A percentile compares a stretch with the other conserved stretches of the same genome.
Evolutionary conservation across 2,329 filamentous ascomycete species (phyloP).

Genomic region (Monosporascus ibericus): DNA sequence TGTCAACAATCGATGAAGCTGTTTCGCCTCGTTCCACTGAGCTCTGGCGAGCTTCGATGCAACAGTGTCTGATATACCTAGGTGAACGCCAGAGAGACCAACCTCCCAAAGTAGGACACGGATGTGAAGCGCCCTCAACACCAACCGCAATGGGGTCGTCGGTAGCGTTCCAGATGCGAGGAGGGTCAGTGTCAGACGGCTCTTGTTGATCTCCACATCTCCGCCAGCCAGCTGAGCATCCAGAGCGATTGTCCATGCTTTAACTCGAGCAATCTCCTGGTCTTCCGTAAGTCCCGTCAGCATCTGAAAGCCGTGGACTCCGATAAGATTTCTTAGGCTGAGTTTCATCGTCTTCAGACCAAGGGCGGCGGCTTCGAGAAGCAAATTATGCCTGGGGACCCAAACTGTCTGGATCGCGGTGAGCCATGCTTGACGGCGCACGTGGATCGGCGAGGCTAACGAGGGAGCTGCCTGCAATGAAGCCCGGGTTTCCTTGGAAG

Average conservation of each 20-base stretch:
- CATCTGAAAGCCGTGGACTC: slow-evolving; percentile 68
- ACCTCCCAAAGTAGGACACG: slow-evolving; percentile 81
- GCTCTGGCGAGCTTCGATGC: slow-evolving; percentile 68
- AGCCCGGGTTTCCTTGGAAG: slow-evolving; percentile 28
- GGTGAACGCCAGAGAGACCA: slow-evolving; percentile 59
- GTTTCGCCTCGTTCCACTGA: slow-evolving; percentile 76
- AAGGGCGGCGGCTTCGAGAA: slow-evolving; percentile 78
- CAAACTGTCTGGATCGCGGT: slow-evolving; percentile 90
- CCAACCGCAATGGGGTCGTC: slow-evolving; percentile 73
- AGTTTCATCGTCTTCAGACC: slow-evolving; percentile 77
- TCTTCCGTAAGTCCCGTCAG: slow-evolving; percentile 77
- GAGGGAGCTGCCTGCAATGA: slow-evolving; percentile 56
- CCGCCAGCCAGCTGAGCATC: slow-evolving; percentile 90
- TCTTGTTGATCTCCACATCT: slow-evolving; percentile 83
- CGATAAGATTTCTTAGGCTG: slow-evolving; percentile 70
- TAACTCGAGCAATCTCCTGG: slow-evolving; percentile 78
- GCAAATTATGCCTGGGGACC: slow-evolving; percentile 81
- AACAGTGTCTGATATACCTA: slow-evolving; percentile 59
- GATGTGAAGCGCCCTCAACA: slow-evolving; percentile 88
- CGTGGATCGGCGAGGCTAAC: slow-evolving; percentile 73
- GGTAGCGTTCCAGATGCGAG: slow-evolving; percentile 84
- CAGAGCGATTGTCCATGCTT: slow-evolving; percentile 88
- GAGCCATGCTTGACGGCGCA: slow-evolving; percentile 84
- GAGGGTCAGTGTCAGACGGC: slow-evolving; percentile 76
- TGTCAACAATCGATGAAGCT: slow-evolving; percentile 47